Percentiles rank a stretch among this genome's conserved stretches.
phyloP scores from a whole-genome alignment of 768 basidiomycete genomes.

The Harrya chromipes region DNA sequence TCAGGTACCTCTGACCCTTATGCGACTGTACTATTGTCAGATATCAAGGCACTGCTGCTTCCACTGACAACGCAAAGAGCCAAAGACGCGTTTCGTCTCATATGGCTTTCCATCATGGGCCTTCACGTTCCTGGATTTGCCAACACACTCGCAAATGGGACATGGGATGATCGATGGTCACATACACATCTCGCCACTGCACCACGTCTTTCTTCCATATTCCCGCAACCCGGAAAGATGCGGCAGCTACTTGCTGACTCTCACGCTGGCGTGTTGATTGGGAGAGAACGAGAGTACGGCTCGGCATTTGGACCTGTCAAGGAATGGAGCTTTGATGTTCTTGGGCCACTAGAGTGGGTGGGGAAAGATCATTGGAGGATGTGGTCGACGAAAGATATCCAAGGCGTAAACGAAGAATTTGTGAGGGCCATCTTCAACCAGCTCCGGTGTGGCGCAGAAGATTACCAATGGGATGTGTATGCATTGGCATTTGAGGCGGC shows the following conservation, averaged over 20 bases:
- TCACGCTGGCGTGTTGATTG: slow-evolving; percentile 62
- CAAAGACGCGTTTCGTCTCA: slow-evolving; percentile 57
- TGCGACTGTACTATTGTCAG: slow-evolving; percentile 66
- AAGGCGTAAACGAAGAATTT: slow-evolving; percentile 46
- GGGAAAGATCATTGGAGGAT: slow-evolving; percentile 34
- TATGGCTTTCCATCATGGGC: slow-evolving; percentile 70
- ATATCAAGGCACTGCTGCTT: slow-evolving; percentile 60
- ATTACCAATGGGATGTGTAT: slow-evolving; percentile 64
- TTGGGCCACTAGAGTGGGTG: slow-evolving; percentile 53
- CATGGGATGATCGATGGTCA: slow-evolving; percentile 72
- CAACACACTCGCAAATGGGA: slow-evolving; percentile 36
- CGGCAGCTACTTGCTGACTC: slow-evolving; percentile 51
- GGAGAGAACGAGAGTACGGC: slow-evolving; percentile 59
- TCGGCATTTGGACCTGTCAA: slow-evolving; percentile 66
- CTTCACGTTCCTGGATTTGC: slow-evolving; percentile 69
- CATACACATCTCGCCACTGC: slow-evolving; percentile 44
- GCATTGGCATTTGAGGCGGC: slow-evolving; percentile 67
- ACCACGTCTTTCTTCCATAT: slow-evolving; percentile 47
- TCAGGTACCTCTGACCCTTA: slow-evolving; percentile 63
- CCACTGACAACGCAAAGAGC: slow-evolving; percentile 41
- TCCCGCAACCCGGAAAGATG: slow-evolving; percentile 40
- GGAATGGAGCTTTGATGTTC: slow-evolving; percentile 54
- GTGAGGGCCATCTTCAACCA: slow-evolving; percentile 59
- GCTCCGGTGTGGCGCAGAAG: slow-evolving; percentile 45
- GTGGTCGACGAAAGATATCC: slow-evolving; percentile 50